Base-by-base conservation (phyloP, 306 rosid species). In the Fragaria ananassa region DNA sequence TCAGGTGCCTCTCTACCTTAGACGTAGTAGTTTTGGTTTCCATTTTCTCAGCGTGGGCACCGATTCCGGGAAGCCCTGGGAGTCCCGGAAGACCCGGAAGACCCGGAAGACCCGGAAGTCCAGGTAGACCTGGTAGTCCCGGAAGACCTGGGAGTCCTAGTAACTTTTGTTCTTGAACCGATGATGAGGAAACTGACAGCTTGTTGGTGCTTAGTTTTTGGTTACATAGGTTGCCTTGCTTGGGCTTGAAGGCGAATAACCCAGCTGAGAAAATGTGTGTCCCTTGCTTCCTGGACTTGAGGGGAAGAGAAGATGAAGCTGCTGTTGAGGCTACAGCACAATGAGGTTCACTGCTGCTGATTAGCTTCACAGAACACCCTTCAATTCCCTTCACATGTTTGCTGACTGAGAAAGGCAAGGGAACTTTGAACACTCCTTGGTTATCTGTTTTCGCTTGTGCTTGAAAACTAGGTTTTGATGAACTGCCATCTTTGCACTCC, bases 251-350 rank as follows among this genome's bases (percentile, higher is more conserved):
- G 72, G 96, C 82, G 85, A 96, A 88, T 35, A 89, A 47, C 15
- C 99, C 99, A 62, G 98, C 97, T 21, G 93, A 89, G 83, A 90
- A 95, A 14, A 89, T 80, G 31, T 85, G 91, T 4, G 81, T 77
- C 46, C 85, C 87, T 37, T 84, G 81, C 76, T 72, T 74, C 70
- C 65, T 88, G 74, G 87, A 75, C 78, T 87, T 83, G 37, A 92
- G 91, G 44, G 47, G 81, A 41, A 90, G 76, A n/a, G 86, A 77
- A 78, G 87, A 84, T 37, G 97, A 80, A n/a, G 84, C 68, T 4
- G 91, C 75, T 58, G 83, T 13, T 74, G 93, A 87, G 15, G 92
- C 89, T 44, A 92, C 87, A 56, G 90, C 85, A 79, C 98, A 95
- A 3, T 89, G 71, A 19, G 91, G 91, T 45, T 87, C 88, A 74